These are phyloP conservation scores for Coemansia sp. DNA, from an alignment of 192 early-diverging fungal species.

Conservation along the genomic window DNA sequence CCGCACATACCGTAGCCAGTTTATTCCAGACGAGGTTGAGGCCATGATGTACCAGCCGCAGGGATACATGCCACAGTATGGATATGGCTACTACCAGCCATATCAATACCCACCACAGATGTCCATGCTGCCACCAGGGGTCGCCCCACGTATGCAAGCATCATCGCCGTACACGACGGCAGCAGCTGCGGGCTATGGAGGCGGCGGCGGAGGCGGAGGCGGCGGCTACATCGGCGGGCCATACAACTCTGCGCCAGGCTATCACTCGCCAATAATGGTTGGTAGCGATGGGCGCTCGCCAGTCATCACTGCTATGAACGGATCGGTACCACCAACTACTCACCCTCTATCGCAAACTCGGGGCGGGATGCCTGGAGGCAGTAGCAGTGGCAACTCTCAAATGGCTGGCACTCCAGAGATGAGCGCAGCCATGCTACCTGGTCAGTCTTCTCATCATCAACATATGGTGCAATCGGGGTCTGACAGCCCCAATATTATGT, in stretches of 20 bases:
- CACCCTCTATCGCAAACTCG: constrained; percentile 31
- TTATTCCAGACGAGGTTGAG: constrained; percentile 40
- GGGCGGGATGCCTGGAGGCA: constrained; percentile 7
- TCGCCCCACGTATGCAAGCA: constrained; percentile 19
- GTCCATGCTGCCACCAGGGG: constrained; percentile 38
- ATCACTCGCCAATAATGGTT: constrained; percentile 38
- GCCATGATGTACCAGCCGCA: constrained; percentile 42
- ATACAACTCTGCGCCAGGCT: constrained; percentile 32
- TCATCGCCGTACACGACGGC: constrained; percentile 27
- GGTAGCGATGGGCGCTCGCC: constrained; percentile 34
- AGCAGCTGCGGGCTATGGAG: neutral
- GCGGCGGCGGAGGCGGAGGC: neutral
- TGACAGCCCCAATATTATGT: constrained; percentile 41
- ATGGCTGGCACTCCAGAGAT: constrained; percentile 40
- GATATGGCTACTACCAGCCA: constrained; percentile 48
- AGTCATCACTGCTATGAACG: constrained; percentile 24
- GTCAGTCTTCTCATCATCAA: constrained; percentile 8
- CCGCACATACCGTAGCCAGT: constrained; percentile 53
- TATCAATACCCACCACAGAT: constrained; percentile 48
- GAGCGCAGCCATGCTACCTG: constrained; percentile 26
- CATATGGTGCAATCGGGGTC: constrained; percentile 17
- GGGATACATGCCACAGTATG: constrained; percentile 46
- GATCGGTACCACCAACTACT: constrained; percentile 16
- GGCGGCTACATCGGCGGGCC: constrained; percentile 24
- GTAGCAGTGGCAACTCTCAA: constrained; percentile 13